Conservation (phyloP, 2,329 filamentous ascomycete species). For the Talaromyces funiculosus region DNA sequence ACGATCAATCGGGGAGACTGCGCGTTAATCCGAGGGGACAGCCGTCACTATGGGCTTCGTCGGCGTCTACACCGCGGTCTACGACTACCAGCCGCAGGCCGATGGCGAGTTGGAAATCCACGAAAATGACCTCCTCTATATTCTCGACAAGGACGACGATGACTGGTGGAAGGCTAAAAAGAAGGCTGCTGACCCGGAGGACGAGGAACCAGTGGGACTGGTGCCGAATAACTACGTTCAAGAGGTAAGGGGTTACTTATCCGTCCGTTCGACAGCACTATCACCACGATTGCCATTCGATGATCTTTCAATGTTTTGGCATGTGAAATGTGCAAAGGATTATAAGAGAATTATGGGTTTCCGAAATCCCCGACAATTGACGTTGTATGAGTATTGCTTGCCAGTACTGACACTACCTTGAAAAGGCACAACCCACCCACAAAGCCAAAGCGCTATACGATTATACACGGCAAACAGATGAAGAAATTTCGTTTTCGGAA, state of each 20-base stretch:
- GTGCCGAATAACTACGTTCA: constrained; percentile 95
- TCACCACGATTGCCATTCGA: not conserved
- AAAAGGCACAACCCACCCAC: constrained; percentile 58
- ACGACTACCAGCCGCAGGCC: constrained; percentile 84
- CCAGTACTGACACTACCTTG: not conserved
- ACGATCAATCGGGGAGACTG: not conserved
- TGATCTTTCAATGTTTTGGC: not conserved
- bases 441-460: constrained; percentile 94
- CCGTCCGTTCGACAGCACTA: not conserved
- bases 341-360: not conserved
- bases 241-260: constrained; percentile 58
- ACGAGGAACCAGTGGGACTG: constrained; percentile 83
- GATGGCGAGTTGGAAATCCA: constrained; percentile 77
- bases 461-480: constrained; percentile 93
- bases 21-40: not conserved
- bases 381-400: not conserved
- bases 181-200: constrained; percentile 76
- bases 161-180: constrained; percentile 98
- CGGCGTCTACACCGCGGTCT: constrained; percentile 82
- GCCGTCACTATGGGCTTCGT: constrained; percentile 71
- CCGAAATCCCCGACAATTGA: not conserved
- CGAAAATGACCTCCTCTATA: constrained; percentile 83
- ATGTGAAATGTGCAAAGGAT: not conserved
- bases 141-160: constrained; percentile 73
- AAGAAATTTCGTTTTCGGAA: constrained; percentile 93